Percentiles rank a stretch among this genome's conserved stretches.
Conservation (phyloP, 345 rosid species). For the Dipteronia dyeriana region DNA sequence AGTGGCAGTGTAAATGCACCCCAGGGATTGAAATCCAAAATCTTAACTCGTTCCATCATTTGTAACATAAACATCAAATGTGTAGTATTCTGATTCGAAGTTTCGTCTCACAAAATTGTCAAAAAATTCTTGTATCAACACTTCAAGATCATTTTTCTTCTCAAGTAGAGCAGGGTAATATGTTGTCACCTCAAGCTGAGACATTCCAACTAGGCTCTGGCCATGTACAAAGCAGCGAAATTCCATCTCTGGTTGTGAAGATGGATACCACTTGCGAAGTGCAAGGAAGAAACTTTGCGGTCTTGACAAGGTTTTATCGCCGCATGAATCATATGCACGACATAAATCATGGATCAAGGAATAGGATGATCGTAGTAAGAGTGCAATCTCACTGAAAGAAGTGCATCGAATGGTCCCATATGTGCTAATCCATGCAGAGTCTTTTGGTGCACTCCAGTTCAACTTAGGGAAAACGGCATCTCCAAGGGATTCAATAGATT, state of each 20-base stretch:
- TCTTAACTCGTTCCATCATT: slow-evolving; percentile 53
- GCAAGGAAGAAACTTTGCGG: slow-evolving; percentile 75
- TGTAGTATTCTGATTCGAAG: slow-evolving; percentile 60
- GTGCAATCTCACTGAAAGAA: slow-evolving; percentile 62
- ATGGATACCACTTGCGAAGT: slow-evolving; percentile 74
- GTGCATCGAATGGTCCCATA: slow-evolving; percentile 67
- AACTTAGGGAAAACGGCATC: slow-evolving; percentile 73
- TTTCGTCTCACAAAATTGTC: slow-evolving; percentile 33
- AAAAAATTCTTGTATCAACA: slow-evolving; percentile 52
- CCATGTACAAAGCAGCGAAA: slow-evolving; percentile 70
- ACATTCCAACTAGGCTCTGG: slow-evolving; percentile 58
- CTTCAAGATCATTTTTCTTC: slow-evolving; percentile 38
- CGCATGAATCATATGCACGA: slow-evolving; percentile 76
- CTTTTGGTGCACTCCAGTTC: slow-evolving; percentile 96
- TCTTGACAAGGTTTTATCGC: slow-evolving; percentile 46
- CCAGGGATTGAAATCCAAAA: slow-evolving; percentile 89
- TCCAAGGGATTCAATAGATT: slow-evolving; percentile 68
- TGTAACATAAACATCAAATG: slow-evolving; percentile 66
- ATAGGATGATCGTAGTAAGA: slow-evolving; percentile 73
- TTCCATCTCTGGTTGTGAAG: slow-evolving; percentile 68
- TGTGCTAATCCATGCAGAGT: slow-evolving; percentile 84
- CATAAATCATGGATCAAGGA: slow-evolving; percentile 73
- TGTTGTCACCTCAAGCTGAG: slow-evolving; percentile 78
- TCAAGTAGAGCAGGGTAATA: slow-evolving; percentile 60
- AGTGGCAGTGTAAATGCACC: slow-evolving; percentile 73